phyloP scores from a whole-genome alignment of 768 basidiomycete genomes.

The Tubosaeta sp. region DNA sequence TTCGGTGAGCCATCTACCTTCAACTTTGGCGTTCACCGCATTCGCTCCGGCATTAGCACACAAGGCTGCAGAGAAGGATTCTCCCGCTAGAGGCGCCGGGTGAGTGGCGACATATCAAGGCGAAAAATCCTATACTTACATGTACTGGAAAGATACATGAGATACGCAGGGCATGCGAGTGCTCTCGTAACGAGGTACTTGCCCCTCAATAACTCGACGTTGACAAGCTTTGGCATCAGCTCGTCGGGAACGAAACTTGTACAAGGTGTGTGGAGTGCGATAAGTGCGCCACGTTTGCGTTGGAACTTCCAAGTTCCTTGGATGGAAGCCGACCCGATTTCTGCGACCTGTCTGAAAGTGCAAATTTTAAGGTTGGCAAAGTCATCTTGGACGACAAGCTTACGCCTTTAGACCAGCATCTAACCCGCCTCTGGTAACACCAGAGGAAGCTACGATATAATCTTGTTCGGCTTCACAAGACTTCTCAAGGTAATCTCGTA shows the following conservation, averaged over 20 bases:
- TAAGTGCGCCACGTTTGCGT: conserved; percentile 23
- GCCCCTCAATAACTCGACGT: conserved; percentile 11
- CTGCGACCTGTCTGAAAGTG: not conserved
- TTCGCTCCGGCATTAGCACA: not conserved
- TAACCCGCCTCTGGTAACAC: conserved; percentile 14
- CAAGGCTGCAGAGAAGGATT: conserved; percentile 10
- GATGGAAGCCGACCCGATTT: conserved; percentile 20
- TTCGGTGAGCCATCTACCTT: not conserved
- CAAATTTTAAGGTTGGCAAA: not conserved
- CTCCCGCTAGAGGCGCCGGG: conserved; percentile 3
- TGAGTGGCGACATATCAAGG: not conserved
- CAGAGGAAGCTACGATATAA: conserved; percentile 18
- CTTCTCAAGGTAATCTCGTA: conserved; percentile 1
- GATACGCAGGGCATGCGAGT: conserved; percentile 25
- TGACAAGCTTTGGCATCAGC: not conserved
- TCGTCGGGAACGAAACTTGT: conserved; percentile 11
- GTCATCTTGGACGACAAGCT: not conserved
- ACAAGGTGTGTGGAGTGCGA: conserved; percentile 24
- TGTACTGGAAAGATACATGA: conserved; percentile 22
- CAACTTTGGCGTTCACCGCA: not conserved
- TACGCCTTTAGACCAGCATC: conserved; percentile 1
- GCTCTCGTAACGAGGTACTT: conserved; percentile 24
- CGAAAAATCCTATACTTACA: not conserved
- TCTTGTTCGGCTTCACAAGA: conserved; percentile 10
- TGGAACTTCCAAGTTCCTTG: conserved; percentile 28